Conservation (phyloP, 202 grass and related monocot species). For the Carex sylvatica region DNA sequence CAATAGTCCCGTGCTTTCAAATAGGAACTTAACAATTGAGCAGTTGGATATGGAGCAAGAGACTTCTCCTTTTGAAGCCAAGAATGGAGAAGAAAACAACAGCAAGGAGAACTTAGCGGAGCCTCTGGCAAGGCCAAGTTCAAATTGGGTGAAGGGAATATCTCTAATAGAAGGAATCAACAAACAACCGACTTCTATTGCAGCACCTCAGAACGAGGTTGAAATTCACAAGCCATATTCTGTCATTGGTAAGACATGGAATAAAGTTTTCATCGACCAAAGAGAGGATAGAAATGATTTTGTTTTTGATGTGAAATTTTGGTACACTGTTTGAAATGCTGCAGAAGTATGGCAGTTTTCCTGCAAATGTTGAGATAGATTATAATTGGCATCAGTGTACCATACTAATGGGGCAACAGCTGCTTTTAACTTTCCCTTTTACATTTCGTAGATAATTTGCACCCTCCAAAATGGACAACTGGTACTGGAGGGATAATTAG, state of each 20-base stretch:
- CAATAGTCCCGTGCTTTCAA: conserved; percentile 2
- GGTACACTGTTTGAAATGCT: neutral
- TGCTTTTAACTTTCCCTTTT: neutral
- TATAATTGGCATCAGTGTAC: neutral
- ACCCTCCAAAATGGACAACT: neutral
- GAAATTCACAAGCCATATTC: conserved; percentile 47
- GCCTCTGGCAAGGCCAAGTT: conserved; percentile 21
- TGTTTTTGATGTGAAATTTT: neutral
- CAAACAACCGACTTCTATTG: conserved; percentile 41
- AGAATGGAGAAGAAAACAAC: conserved; percentile 27
- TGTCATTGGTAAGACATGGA: conserved; percentile 39
- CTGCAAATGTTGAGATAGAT: neutral
- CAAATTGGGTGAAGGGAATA: conserved; percentile 49
- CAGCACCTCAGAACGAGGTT: conserved; percentile 39
- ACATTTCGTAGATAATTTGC: conserved; percentile 11
- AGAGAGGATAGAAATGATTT: neutral
- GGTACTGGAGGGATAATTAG: conserved; percentile 40
- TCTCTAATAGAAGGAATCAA: conserved; percentile 55
- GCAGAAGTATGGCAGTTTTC: neutral
- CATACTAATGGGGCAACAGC: neutral
- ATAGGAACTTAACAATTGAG: neutral
- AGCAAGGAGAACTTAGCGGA: conserved; percentile 26
- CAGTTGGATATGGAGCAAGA: conserved; percentile 17
- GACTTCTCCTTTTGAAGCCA: conserved; percentile 19
- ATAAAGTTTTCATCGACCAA: neutral